Evolutionary conservation across 2,329 filamentous ascomycete genomes (phyloP).

Genomic region (Teratosphaeria pseudoeucalypti): DNA sequence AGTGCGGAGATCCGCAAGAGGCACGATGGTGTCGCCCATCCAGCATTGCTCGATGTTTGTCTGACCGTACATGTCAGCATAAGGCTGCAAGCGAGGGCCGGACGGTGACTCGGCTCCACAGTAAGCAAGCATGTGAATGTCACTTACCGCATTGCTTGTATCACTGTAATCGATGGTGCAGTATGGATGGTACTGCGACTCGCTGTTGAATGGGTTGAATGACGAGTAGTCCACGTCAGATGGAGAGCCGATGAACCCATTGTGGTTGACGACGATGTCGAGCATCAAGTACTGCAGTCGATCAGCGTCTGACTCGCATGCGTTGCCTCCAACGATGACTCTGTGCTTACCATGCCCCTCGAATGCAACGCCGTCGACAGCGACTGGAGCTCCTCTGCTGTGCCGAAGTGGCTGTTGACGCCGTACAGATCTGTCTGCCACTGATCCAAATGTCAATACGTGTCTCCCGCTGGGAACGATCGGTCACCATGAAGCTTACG

Average conservation of each 20-base stretch:
- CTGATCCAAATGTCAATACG: background rate
- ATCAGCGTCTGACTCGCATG: background rate
- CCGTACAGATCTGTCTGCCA: constrained; percentile 42
- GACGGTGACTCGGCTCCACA: background rate
- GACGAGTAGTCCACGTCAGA: constrained; percentile 42
- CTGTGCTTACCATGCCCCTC: constrained; percentile 24
- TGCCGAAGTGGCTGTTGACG: constrained; percentile 29
- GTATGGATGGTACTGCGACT: constrained; percentile 50
- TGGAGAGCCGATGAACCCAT: constrained; percentile 38
- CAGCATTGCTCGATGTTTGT: constrained; percentile 39
- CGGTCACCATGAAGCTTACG: background rate
- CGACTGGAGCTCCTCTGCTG: constrained; percentile 26
- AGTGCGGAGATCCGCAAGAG: constrained; percentile 54
- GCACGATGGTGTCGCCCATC: constrained; percentile 44
- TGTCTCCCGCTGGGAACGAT: background rate
- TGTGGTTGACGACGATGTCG: constrained; percentile 50
- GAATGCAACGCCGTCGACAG: constrained; percentile 26
- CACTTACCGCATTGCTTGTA: constrained; percentile 5
- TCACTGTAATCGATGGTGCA: constrained; percentile 48
- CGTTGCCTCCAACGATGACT: constrained; percentile 1
- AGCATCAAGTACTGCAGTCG: constrained; percentile 44
- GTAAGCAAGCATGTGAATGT: background rate
- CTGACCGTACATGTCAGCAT: constrained; percentile 7
- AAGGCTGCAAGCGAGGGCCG: background rate
- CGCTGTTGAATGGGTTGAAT: constrained; percentile 45